Evolutionary conservation across 2,329 filamentous ascomycete species (phyloP).

Genomic region (Monosporascus sp.): DNA sequence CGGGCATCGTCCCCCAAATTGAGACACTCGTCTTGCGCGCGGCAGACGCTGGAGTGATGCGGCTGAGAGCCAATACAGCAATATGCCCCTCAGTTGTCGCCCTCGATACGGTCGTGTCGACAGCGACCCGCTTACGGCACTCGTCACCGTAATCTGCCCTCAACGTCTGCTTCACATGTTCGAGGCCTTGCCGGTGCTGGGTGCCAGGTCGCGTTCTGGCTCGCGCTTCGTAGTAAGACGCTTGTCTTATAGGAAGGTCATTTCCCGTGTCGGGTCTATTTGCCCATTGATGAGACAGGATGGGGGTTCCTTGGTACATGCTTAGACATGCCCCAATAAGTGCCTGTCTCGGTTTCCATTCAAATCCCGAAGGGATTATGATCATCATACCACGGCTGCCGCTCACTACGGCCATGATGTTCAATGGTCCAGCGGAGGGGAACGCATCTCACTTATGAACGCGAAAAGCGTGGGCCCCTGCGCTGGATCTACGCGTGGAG

Average conservation of each 20-base stretch:
- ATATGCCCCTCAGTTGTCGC: not conserved
- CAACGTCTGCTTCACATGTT: not conserved
- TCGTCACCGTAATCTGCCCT: not conserved
- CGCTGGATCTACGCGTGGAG: constrained; percentile 23
- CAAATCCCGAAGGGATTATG: not conserved
- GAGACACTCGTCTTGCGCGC: no score
- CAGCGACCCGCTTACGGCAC: not conserved
- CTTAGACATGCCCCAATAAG: no score
- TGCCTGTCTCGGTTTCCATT: no score
- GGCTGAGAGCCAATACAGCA: not conserved
- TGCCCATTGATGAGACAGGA: not conserved
- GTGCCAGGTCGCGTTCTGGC: no score
- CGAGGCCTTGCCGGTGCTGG: no score
- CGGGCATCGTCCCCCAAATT: no score
- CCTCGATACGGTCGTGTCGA: not conserved
- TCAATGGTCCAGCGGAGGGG: constrained; percentile 6
- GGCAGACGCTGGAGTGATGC: no score
- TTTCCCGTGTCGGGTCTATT: not conserved
- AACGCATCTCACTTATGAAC: constrained; percentile 18
- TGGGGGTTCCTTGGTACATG: not conserved
- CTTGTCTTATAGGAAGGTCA: not conserved
- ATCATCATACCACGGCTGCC: not conserved
- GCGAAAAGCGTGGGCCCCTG: constrained; percentile 20
- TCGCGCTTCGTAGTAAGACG: not conserved
- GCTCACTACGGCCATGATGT: no score